A percentile compares a stretch with the other conserved stretches of the same genome.
Conservation (phyloP, 352 stramenopile genomes). For the Globisporangium megalacanthum region DNA sequence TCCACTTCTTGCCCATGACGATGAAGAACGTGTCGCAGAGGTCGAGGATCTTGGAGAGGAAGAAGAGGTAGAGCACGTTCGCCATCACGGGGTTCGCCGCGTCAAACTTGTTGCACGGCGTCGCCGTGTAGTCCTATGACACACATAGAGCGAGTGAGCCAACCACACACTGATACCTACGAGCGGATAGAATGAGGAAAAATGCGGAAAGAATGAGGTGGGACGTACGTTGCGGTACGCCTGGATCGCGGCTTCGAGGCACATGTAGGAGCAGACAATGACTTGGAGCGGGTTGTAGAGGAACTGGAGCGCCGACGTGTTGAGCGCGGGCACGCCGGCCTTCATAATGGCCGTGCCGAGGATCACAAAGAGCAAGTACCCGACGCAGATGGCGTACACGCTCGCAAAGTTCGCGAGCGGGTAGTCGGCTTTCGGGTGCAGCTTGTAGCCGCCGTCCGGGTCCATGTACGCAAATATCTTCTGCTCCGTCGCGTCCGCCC, state of each 20-base stretch:
- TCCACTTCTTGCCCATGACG: constrained; percentile 97
- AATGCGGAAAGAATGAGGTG: not conserved
- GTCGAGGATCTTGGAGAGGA: constrained; percentile 95
- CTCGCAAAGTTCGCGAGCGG: constrained; percentile 51
- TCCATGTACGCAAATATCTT: constrained; percentile 46
- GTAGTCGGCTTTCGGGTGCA: constrained; percentile 33
- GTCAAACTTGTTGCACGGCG: constrained; percentile 92
- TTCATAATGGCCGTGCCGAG: constrained; percentile 77
- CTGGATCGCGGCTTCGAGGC: constrained; percentile 89
- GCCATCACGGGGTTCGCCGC: constrained; percentile 88
- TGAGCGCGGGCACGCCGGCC: constrained; percentile 59
- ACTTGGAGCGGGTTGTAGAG: constrained; percentile 97
- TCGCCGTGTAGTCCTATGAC: constrained; percentile 71
- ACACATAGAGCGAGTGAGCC: constrained; percentile 1
- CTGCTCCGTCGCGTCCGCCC: constrained; percentile 41
- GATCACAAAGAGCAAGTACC: constrained; percentile 63
- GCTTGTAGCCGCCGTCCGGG: constrained; percentile 37
- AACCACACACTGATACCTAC: not conserved
- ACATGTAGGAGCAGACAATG: constrained; percentile 96
- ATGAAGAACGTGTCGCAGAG: constrained; percentile 97
- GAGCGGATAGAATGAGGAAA: not conserved
- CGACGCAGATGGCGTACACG: constrained; percentile 51
- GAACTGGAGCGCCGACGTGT: constrained; percentile 88
- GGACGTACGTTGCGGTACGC: constrained; percentile 84
- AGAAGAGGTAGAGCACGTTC: constrained; percentile 98